Conservation (phyloP, 1,139 yeast species). For the Suhomyces maxii region DNA sequence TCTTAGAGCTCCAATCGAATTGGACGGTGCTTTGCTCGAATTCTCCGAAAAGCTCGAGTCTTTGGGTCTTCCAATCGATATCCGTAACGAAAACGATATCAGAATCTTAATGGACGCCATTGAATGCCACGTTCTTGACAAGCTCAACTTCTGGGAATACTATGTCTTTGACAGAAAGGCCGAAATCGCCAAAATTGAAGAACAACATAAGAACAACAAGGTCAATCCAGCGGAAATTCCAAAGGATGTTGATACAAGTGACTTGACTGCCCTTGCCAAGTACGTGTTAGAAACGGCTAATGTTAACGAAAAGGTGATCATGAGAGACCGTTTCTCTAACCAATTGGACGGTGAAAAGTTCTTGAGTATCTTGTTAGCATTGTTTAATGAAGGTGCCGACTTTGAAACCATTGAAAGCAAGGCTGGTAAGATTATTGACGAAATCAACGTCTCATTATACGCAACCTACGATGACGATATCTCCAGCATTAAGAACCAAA, state of each 20-base stretch:
- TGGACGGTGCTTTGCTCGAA: slow-evolving; percentile 66
- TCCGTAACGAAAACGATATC: slow-evolving; percentile 55
- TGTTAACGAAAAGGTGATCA: slow-evolving; percentile 21
- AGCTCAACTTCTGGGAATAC: slow-evolving; percentile 80
- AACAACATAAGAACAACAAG: slow-evolving; percentile 24
- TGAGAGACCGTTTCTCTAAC: slow-evolving; percentile 51
- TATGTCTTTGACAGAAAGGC: slow-evolving; percentile 63
- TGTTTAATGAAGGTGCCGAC: slow-evolving; percentile 34
- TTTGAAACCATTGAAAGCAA: slow-evolving; percentile 36
- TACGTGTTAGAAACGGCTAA: slow-evolving; percentile 49
- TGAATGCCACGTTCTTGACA: slow-evolving; percentile 62
- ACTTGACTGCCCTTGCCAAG: slow-evolving; percentile 47
- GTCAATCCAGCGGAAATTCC: slow-evolving; percentile 34
- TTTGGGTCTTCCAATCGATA: slow-evolving; percentile 59
- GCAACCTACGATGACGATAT: slow-evolving; percentile 75
- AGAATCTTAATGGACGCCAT: slow-evolving; percentile 63
- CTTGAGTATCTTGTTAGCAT: slow-evolving; percentile 41
- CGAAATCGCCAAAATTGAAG: slow-evolving; percentile 32
- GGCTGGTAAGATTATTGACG: slow-evolving; percentile 64
- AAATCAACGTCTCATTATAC: slow-evolving; percentile 73
- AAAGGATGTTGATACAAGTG: slow-evolving; percentile 26
- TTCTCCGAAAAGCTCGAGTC: slow-evolving; percentile 57
- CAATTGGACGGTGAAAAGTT: slow-evolving; percentile 51
- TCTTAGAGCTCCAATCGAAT: slow-evolving; percentile 76
- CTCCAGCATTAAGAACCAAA: slow-evolving; percentile 60